Base-by-base conservation (phyloP, 176 grass and related monocot species). In the Oryza brachyantha region DNA sequence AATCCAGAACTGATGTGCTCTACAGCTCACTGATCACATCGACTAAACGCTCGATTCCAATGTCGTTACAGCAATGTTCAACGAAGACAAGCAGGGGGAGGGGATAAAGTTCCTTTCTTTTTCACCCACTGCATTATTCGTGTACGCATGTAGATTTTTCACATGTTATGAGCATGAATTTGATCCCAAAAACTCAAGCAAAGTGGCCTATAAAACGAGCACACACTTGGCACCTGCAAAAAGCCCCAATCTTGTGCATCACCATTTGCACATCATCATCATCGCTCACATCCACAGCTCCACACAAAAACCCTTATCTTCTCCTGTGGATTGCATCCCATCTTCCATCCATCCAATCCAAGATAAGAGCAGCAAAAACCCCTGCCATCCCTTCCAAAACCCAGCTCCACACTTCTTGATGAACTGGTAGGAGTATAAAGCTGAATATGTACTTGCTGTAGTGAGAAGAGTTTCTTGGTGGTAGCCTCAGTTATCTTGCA, bases 251-350 rank as follows among this genome's bases (percentile, higher is more conserved):
- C 8, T 24, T 36, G 43, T 21, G 27, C 27, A 57, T 50, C 59
- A 27, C 34, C 28, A 35, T 64, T 29, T 57, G 66, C 77, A 48
- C 29, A 12, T 13, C 19, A 66, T 2, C 58, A 71, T n/a, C 48
- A 25, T 59, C 48, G 50, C 8, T 72, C 79, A 74, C 68, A 67
- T 73, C 61, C 68, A 41, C 80, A 54, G 5, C 32, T 41, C 32
- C 65, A 5, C 57, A 5, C 32, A 54, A 83, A 63, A 88, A 79
- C 19, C 61, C 75, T 79, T 79, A 84, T 79, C 81, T 60, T 70
- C 52, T 43, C 36, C 17, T 3, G 3, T 35, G 32, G 81, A 84
- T 75, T 54, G 63, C 75, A 21, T 34, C 35, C 61, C 81, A 3
- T 69, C 63, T 63, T 79, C 62, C 75, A 52, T 88, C 62, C 75